Evolutionary conservation across 2,329 filamentous ascomycete genomes (phyloP).

Genomic region (Ophiocordyceps camponoti-leonardi): DNA sequence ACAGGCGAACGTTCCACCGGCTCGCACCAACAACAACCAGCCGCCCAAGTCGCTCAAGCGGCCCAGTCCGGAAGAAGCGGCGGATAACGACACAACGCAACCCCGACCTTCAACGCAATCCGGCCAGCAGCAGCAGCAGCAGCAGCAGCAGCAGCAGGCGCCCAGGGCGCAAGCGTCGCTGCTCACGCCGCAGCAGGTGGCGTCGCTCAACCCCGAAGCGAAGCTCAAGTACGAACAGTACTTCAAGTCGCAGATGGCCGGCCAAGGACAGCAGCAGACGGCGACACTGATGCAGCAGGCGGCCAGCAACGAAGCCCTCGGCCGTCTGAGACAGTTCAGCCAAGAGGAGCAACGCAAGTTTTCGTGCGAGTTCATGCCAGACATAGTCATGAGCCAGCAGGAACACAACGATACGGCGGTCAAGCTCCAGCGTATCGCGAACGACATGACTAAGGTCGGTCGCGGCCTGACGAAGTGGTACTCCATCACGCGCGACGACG

Average conservation of each 20-base stretch:
- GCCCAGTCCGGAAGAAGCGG: slow-evolving; percentile 26
- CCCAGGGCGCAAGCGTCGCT: slow-evolving; percentile 9
- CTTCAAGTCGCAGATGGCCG: slow-evolving; percentile 12
- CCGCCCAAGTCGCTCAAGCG: slow-evolving; percentile 31
- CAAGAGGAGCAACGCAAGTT: slow-evolving; percentile 23
- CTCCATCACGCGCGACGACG: slow-evolving; percentile 27
- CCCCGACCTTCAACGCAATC: slow-evolving; percentile 10
- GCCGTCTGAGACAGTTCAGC: slow-evolving; percentile 17
- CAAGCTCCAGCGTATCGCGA: slow-evolving; percentile 24
- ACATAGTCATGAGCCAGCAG: slow-evolving; percentile 28
- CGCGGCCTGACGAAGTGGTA: slow-evolving; percentile 31
- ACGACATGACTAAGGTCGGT: slow-evolving; percentile 26
- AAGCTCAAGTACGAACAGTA: slow-evolving; percentile 24
- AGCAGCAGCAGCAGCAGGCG: slow-evolving; percentile 2
- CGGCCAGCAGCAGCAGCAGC: slow-evolving; percentile 3
- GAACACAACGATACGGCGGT: slow-evolving; percentile 24
- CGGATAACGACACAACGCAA: slow-evolving; percentile 9
- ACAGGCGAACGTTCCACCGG: slow-evolving; percentile 4
- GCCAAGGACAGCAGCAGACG: slow-evolving; percentile 6
- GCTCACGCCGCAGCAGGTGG: slow-evolving; percentile 17
- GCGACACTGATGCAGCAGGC: slow-evolving; percentile 5
- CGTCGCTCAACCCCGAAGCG: slow-evolving; percentile 25
- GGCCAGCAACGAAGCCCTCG: slow-evolving; percentile 9
- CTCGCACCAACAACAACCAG: slow-evolving; percentile 9
- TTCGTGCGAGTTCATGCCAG: slow-evolving; percentile 20